Percentiles rank a stretch among this genome's conserved stretches.
phyloP scores from a whole-genome alignment of 1,139 yeast species.

The Saccharomyces pastorianus region DNA sequence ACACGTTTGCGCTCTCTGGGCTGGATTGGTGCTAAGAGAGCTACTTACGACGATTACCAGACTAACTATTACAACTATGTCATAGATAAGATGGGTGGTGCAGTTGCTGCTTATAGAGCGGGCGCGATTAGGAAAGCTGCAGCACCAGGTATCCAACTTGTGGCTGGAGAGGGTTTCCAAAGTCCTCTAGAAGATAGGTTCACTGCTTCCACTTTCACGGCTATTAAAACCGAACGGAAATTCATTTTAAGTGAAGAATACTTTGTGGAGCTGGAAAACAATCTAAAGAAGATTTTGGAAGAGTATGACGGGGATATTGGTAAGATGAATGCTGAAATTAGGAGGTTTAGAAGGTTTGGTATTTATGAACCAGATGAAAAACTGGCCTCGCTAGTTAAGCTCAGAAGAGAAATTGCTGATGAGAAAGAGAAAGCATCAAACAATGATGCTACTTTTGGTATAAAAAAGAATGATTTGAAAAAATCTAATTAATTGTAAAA shows the following conservation, averaged over 20 bases:
- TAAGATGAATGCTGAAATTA: slow-evolving; percentile 31
- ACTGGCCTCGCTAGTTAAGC: slow-evolving; percentile 32
- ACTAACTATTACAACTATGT: slow-evolving; percentile 59
- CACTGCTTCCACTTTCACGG: slow-evolving; percentile 28
- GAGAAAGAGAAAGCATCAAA: slow-evolving; percentile 5
- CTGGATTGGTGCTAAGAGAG: slow-evolving; percentile 87
- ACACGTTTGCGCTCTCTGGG: slow-evolving; percentile 56
- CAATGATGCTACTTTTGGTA: slow-evolving; percentile 4
- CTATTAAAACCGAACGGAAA: slow-evolving; percentile 32
- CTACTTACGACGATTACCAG: slow-evolving; percentile 61
- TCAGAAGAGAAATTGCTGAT: slow-evolving; percentile 26
- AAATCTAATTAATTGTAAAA: neutral
- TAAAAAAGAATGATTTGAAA: neutral
- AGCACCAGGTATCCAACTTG: slow-evolving; percentile 54
- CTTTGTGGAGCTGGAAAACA: slow-evolving; percentile 42
- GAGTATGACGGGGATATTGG: slow-evolving; percentile 27
- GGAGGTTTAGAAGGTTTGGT: slow-evolving; percentile 52
- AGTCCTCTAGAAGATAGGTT: slow-evolving; percentile 42
- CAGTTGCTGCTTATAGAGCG: slow-evolving; percentile 66
- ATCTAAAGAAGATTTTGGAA: slow-evolving; percentile 34
- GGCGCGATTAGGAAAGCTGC: slow-evolving; percentile 59
- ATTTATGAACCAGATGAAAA: slow-evolving; percentile 43
- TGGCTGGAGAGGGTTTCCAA: slow-evolving; percentile 75
- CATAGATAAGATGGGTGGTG: slow-evolving; percentile 66
- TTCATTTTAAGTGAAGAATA: slow-evolving; percentile 48